Evolutionary conservation across 73 alveolate genomes (phyloP).

Genomic region (Tetrahymena elliotti): DNA sequence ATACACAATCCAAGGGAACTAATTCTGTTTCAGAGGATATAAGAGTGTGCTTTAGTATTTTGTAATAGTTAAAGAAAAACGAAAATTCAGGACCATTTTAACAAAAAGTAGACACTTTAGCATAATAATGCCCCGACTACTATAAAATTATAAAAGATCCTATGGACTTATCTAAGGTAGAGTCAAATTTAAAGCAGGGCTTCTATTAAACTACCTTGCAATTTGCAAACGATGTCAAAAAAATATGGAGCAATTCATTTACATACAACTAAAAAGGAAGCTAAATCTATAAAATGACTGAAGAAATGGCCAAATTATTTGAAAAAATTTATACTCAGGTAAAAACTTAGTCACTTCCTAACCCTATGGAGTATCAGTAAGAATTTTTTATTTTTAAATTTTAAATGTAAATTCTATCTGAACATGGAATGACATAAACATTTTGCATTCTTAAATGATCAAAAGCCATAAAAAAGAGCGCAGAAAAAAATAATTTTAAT

Average conservation of each 20-base stretch:
- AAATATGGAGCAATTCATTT: background rate
- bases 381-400: background rate
- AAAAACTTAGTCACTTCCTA: background rate
- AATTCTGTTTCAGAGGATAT: background rate
- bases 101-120: background rate
- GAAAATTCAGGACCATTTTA: background rate
- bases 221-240: background rate
- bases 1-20: background rate
- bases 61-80: background rate
- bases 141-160: background rate
- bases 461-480: background rate
- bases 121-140: background rate
- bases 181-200: background rate
- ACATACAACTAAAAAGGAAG: background rate
- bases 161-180: background rate
- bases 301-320: background rate
- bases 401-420: background rate
- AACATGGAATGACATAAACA: too few species aligned
- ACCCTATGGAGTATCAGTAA: background rate
- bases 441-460: background rate
- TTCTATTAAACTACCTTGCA: background rate
- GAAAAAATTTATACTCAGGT: background rate
- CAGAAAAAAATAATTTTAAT: too few species aligned
- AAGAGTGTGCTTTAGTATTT: background rate
- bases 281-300: background rate